Conservation (phyloP, 768 basidiomycete species). For the Tulasnella sp. region DNA sequence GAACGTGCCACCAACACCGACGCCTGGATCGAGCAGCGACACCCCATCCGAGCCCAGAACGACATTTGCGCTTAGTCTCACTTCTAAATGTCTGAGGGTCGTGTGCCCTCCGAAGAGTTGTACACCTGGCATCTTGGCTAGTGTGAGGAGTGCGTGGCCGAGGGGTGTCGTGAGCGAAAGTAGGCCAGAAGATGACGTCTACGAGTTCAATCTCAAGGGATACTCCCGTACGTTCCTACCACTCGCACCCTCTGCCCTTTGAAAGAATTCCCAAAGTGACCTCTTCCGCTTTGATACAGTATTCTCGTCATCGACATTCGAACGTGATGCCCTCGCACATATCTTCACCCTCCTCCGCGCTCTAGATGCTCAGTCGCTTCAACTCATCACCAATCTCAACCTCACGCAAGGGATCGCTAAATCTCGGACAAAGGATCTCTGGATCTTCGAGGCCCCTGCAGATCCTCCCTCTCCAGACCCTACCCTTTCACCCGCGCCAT, state of each 20-base stretch:
- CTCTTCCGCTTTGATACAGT: background rate
- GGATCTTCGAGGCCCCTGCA: slow-evolving; percentile 18
- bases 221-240: slow-evolving; percentile 7
- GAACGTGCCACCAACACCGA: background rate
- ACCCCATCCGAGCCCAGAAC: background rate
- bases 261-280: background rate
- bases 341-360: slow-evolving; percentile 12
- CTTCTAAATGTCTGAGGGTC: slow-evolving; percentile 11
- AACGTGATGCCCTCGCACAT: slow-evolving; percentile 14
- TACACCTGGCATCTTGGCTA: slow-evolving; percentile 15
- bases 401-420: slow-evolving; percentile 14
- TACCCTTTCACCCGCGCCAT: background rate
- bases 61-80: slow-evolving; percentile 2
- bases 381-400: slow-evolving; percentile 15
- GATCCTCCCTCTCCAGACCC: background rate
- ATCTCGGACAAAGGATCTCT: slow-evolving; percentile 16
- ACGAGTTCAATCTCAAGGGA: slow-evolving; percentile 17
- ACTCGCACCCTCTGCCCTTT: background rate
- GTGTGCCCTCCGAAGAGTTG: slow-evolving; percentile 9
- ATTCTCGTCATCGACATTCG: slow-evolving; percentile 16
- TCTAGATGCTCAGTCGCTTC: slow-evolving; percentile 3
- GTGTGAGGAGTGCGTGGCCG: slow-evolving; percentile 14
- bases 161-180: slow-evolving; percentile 15
- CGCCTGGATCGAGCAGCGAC: background rate
- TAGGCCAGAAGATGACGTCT: slow-evolving; percentile 12